A percentile compares a stretch with the other conserved stretches of the same genome.
phyloP scores from a whole-genome alignment of 495 filamentous ascomycete species.

The Daldinia concentrica region DNA sequence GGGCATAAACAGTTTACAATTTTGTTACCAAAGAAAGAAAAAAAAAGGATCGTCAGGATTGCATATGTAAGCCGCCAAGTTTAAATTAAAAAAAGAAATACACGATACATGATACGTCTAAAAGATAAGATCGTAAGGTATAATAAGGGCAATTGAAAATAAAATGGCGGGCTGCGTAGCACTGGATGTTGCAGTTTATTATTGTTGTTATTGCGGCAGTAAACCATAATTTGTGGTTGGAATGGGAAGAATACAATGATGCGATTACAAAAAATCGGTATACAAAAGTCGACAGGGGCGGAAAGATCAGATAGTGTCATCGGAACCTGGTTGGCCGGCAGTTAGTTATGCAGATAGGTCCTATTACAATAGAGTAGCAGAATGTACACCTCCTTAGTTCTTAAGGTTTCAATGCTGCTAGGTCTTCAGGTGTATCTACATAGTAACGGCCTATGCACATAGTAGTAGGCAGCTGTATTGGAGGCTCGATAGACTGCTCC shows the following conservation, averaged over 20 bases:
- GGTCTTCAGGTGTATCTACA: not conserved
- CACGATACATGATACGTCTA: not conserved
- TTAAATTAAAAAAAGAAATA: slow-evolving; percentile 4
- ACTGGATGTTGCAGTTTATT: slow-evolving; percentile 13
- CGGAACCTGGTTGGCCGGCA: slow-evolving; percentile 34
- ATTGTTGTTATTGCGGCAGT: not conserved
- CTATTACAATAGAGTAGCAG: not conserved
- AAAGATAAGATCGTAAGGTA: not conserved
- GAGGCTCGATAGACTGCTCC: not conserved
- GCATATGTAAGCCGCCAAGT: not conserved
- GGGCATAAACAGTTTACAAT: not conserved
- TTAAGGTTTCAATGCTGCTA: not conserved
- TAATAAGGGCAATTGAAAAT: not conserved
- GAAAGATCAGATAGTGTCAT: slow-evolving; percentile 4
- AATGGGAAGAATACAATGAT: slow-evolving; percentile 5
- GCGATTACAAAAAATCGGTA: slow-evolving; percentile 1
- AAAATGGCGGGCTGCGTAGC: slow-evolving; percentile 19
- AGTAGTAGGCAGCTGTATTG: slow-evolving; percentile 4
- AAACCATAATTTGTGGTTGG: not conserved
- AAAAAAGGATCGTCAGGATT: not conserved
- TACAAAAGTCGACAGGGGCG: not conserved
- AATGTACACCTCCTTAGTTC: not conserved
- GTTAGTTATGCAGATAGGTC: slow-evolving; percentile 26
- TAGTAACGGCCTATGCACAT: too few relatives aligned
- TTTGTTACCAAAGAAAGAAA: not conserved